phyloP scores from a whole-genome alignment of 1,139 yeast genomes.

The Candida pseudoviswanathii region DNA sequence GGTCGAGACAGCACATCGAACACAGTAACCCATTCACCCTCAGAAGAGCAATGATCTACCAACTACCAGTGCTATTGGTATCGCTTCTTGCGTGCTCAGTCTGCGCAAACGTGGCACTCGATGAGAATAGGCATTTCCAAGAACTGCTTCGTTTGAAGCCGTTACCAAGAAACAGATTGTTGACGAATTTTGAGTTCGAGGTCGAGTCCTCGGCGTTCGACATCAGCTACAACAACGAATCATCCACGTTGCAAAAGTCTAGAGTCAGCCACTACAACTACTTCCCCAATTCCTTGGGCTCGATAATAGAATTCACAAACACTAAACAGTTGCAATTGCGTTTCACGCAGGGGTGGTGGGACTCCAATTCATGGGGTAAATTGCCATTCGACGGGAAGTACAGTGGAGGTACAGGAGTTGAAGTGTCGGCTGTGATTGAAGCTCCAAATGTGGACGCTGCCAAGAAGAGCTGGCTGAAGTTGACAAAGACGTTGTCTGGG shows the following conservation, averaged over 20 bases:
- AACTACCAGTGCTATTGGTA: constrained; percentile 15
- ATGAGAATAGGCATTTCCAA: constrained; percentile 32
- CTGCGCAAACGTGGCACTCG: constrained; percentile 2
- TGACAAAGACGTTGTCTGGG: constrained; percentile 83
- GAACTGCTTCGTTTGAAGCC: constrained; percentile 69
- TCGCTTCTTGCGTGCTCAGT: constrained; percentile 4
- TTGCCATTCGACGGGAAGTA: constrained; percentile 70
- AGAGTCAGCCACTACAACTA: constrained; percentile 58
- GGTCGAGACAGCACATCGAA: not conserved
- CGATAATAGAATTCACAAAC: constrained; percentile 65
- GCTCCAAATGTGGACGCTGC: constrained; percentile 61
- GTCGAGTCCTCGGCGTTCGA: constrained; percentile 53
- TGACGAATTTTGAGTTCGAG: constrained; percentile 70
- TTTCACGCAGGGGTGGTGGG: constrained; percentile 97
- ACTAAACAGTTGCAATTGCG: constrained; percentile 80
- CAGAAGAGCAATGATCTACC: not conserved
- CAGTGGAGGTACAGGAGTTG: constrained; percentile 96
- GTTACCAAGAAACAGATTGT: constrained; percentile 65
- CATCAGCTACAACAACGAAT: constrained; percentile 22
- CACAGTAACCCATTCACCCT: not conserved
- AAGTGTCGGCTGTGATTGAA: constrained; percentile 83
- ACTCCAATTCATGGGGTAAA: constrained; percentile 83
- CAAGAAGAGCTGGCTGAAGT: constrained; percentile 63
- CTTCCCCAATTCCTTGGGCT: constrained; percentile 83
- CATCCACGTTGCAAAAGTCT: constrained; percentile 17